phyloP scores from a whole-genome alignment of 2,329 filamentous ascomycete species.

The Dactylellina haptotyla region DNA sequence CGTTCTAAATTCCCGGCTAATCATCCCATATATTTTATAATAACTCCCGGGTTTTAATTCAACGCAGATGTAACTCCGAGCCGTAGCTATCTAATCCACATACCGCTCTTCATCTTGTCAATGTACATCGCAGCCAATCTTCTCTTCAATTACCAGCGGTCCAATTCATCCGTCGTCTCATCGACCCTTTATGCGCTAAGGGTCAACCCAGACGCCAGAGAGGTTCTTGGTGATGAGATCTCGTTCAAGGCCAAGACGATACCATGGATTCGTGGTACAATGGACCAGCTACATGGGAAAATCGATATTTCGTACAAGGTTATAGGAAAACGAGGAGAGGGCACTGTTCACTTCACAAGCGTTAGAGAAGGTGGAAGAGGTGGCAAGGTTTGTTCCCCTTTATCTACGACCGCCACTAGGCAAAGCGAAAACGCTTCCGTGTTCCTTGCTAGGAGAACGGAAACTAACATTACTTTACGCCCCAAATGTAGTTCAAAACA shows the following conservation, averaged over 20 bases:
- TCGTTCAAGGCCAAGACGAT: slow-evolving; percentile 78
- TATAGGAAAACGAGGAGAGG: slow-evolving; percentile 76
- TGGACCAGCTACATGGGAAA: slow-evolving; percentile 91
- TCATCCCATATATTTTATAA: slow-evolving; percentile 17
- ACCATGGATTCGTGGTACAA: slow-evolving; percentile 84
- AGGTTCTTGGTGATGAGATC: slow-evolving; percentile 84
- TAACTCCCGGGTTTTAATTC: slow-evolving; percentile 20
- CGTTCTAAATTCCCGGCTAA: background rate
- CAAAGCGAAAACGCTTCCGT: background rate
- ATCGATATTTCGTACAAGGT: slow-evolving; percentile 91
- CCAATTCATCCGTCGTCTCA: slow-evolving; percentile 83
- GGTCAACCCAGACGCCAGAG: slow-evolving; percentile 78
- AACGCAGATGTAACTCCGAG: slow-evolving; percentile 59
- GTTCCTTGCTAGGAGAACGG: background rate
- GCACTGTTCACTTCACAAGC: slow-evolving; percentile 83
- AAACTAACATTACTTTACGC: background rate
- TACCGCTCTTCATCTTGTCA: slow-evolving; percentile 78
- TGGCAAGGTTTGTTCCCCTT: slow-evolving; percentile 64
- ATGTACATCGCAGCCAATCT: slow-evolving; percentile 77
- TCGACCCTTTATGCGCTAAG: slow-evolving; percentile 92
- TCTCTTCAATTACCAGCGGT: slow-evolving; percentile 99
- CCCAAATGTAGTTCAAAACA: slow-evolving; percentile 81
- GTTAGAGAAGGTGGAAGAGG: slow-evolving; percentile 72
- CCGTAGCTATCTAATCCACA: slow-evolving; percentile 74
- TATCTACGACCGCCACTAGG: too few relatives aligned